Conservation (phyloP, 140 eudicot genomes). For the Ambrosia hybrid region DNA sequence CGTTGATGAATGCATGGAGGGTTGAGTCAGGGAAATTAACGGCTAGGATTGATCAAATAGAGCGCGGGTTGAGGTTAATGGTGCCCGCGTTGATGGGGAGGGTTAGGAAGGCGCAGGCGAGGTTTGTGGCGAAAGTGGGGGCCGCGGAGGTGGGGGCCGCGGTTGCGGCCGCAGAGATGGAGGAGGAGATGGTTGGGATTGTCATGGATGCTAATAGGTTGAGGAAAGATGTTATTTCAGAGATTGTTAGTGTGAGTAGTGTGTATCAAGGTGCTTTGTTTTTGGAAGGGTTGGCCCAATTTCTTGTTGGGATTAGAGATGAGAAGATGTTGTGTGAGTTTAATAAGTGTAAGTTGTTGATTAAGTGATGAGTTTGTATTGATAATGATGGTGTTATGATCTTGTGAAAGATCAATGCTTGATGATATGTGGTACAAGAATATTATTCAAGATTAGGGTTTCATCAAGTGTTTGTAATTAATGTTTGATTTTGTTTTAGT, state of each 20-base stretch:
- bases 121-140: conserved; percentile 42
- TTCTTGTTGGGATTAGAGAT: conserved; percentile 81
- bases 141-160: conserved; percentile 34
- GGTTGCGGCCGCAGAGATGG: conserved; percentile 51
- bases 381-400: neutral
- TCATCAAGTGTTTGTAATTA: conserved; percentile 27
- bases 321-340: conserved; percentile 52
- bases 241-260: conserved; percentile 60
- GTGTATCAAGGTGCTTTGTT: conserved; percentile 77
- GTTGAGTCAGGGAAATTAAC: conserved; percentile 40
- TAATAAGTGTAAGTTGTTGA: conserved; percentile 32
- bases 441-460: conserved; percentile 13
- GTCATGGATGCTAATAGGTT: conserved; percentile 84
- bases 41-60: conserved; percentile 61
- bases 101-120: conserved; percentile 54
- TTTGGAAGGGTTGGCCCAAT: conserved; percentile 75
- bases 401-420: conserved; percentile 3
- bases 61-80: conserved; percentile 83
- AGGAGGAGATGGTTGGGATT: conserved; percentile 76
- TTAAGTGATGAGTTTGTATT: conserved; percentile 21
- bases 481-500: conserved; percentile 10
- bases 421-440: conserved; percentile 21
- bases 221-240: conserved; percentile 70
- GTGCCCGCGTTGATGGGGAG: conserved; percentile 75
- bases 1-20: conserved; percentile 57